A percentile compares a stretch with the other conserved stretches of the same genome.
Evolutionary conservation across 768 basidiomycete genomes (phyloP).

Genomic region (Asterophora lycoperdoides): DNA sequence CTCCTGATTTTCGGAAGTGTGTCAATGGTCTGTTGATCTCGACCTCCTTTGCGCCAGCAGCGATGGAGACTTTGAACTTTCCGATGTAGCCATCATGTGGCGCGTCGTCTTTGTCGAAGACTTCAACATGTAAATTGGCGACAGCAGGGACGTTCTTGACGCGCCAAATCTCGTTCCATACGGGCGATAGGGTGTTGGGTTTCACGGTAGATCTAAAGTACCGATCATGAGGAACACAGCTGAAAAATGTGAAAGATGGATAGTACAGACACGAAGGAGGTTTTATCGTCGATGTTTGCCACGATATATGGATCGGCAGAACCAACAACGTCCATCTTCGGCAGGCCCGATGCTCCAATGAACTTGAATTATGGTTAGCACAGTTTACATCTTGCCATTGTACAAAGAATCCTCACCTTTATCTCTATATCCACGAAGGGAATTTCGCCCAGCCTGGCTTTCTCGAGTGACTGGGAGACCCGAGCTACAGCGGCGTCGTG

Average conservation of each 20-base stretch:
- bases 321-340: constrained; percentile 65
- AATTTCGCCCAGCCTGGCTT: constrained; percentile 31
- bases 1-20: constrained; percentile 44
- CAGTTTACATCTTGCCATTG: neutral
- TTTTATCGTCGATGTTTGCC: constrained; percentile 56
- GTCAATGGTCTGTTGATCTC: constrained; percentile 55
- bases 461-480: constrained; percentile 27
- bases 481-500: constrained; percentile 31
- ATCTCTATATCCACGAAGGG: constrained; percentile 57
- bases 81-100: constrained; percentile 63
- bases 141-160: constrained; percentile 67
- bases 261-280: constrained; percentile 59
- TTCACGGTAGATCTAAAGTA: constrained; percentile 60
- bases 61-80: constrained; percentile 49
- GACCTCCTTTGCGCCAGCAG: constrained; percentile 58
- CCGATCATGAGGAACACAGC: neutral
- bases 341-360: constrained; percentile 65
- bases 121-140: constrained; percentile 55
- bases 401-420: constrained; percentile 33
- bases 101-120: constrained; percentile 69
- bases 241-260: neutral
- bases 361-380: constrained; percentile 37
- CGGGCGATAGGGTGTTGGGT: constrained; percentile 49
- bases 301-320: constrained; percentile 69
- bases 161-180: constrained; percentile 75